phyloP scores from a whole-genome alignment of 768 basidiomycete species.

The Boletus tomentosulus region DNA sequence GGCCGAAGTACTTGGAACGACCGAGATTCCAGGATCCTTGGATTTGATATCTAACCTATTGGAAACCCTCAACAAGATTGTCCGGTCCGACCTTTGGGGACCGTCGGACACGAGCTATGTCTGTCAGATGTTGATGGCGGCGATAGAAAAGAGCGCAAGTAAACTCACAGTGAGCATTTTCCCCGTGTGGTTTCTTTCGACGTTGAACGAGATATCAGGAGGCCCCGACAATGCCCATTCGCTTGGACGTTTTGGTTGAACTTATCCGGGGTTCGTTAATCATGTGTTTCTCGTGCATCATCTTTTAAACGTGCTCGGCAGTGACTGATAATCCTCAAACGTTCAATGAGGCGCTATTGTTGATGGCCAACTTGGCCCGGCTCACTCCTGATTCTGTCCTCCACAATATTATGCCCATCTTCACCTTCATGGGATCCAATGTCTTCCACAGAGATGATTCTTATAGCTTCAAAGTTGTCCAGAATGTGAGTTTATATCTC shows the following conservation, averaged over 20 bases:
- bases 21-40: constrained; percentile 60
- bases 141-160: constrained; percentile 61
- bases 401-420: constrained; percentile 95
- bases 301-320: constrained; percentile 25
- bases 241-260: constrained; percentile 84
- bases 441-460: constrained; percentile 95
- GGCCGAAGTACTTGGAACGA: constrained; percentile 67
- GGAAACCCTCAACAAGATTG: constrained; percentile 64
- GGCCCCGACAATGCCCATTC: constrained; percentile 53
- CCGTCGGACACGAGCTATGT: constrained; percentile 71
- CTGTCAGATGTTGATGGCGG: constrained; percentile 81
- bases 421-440: constrained; percentile 99
- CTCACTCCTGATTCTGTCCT: constrained; percentile 88
- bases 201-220: constrained; percentile 38
- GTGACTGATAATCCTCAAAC: constrained; percentile 92
- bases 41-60: constrained; percentile 70
- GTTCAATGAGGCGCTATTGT: constrained; percentile 85
- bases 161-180: constrained; percentile 47
- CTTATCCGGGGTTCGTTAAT: constrained; percentile 63
- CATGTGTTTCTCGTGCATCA: neutral
- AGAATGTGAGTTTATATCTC: constrained; percentile 53
- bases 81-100: constrained; percentile 49
- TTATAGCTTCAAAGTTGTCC: constrained; percentile 92
- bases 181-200: neutral
- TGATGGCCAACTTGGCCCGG: constrained; percentile 80